Conservation (phyloP, 2,329 filamentous ascomycete species). For the Zymoseptoria crescenta region DNA sequence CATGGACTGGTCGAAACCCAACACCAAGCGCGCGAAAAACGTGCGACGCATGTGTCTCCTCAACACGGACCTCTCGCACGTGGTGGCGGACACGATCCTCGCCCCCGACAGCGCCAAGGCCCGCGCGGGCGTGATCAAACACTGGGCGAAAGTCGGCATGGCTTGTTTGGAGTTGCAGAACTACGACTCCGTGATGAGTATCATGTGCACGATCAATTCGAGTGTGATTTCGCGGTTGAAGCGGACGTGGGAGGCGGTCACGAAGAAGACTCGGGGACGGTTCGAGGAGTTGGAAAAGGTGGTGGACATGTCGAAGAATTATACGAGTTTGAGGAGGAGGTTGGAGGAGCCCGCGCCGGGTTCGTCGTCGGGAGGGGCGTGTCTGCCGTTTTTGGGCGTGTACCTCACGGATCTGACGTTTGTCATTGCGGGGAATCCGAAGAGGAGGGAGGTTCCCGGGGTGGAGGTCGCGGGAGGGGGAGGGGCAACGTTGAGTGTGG, state of each 20-base stretch:
- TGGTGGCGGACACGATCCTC: constrained; percentile 89
- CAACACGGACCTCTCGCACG: constrained; percentile 83
- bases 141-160: constrained; percentile 92
- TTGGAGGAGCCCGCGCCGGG: constrained; percentile 73
- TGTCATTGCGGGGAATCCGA: constrained; percentile 86
- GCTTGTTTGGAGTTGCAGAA: constrained; percentile 86
- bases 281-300: constrained; percentile 74
- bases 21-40: constrained; percentile 69
- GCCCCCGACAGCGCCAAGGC: constrained; percentile 86
- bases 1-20: constrained; percentile 89
- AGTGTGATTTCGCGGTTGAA: constrained; percentile 83
- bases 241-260: constrained; percentile 86
- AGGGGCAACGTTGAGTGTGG: constrained; percentile 64
- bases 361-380: constrained; percentile 56
- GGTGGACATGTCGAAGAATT: constrained; percentile 85
- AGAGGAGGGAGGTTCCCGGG: constrained; percentile 66
- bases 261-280: constrained; percentile 70
- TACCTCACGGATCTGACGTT: constrained; percentile 96
- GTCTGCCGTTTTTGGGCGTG: constrained; percentile 90
- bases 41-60: constrained; percentile 90
- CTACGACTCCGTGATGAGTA: constrained; percentile 94
- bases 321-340: constrained; percentile 73
- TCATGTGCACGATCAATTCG: constrained; percentile 87
- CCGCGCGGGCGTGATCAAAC: constrained; percentile 82
- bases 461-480: constrained; percentile 50